These are phyloP conservation scores for Boechera divaricarpa DNA, from an alignment of 345 rosid species.

Conservation along the genomic window DNA sequence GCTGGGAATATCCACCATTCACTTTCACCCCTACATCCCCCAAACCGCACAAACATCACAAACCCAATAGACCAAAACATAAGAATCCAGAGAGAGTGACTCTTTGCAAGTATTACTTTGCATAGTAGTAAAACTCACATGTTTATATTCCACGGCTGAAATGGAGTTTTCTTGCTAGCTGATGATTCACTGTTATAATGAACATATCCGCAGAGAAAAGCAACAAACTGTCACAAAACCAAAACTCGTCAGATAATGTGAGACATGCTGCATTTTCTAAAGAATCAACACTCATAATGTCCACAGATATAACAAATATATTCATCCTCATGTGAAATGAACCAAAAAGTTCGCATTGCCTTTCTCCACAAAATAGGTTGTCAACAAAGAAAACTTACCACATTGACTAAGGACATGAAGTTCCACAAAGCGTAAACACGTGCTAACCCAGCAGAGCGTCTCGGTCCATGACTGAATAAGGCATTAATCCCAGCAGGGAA, in stretches of 20 bases:
- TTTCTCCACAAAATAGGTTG: conserved; percentile 15
- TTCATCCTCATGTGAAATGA: conserved; percentile 16
- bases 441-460: conserved; percentile 97
- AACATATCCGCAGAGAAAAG: conserved; percentile 87
- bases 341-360: conserved; percentile 12
- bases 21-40: conserved; percentile 90
- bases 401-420: conserved; percentile 79
- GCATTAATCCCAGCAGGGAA: conserved; percentile 99
- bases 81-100: background rate
- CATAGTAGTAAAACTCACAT: conserved; percentile 64
- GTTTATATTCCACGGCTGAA: conserved; percentile 97
- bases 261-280: conserved; percentile 24
- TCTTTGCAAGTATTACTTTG: conserved; percentile 3
- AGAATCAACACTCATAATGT: conserved; percentile 19
- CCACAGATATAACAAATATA: conserved; percentile 10
- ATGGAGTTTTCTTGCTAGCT: conserved; percentile 65
- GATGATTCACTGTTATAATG: conserved; percentile 73
- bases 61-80: conserved; percentile 17
- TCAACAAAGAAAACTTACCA: conserved; percentile 63
- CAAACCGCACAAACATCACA: conserved; percentile 13
- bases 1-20: conserved; percentile 99
- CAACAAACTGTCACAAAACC: conserved; percentile 67
- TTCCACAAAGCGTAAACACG: conserved; percentile 98
- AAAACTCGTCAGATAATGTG: conserved; percentile 31
- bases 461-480: conserved; percentile 94